Conservation (phyloP, 331 rosid species). For the Pyracantha coccinea region DNA sequence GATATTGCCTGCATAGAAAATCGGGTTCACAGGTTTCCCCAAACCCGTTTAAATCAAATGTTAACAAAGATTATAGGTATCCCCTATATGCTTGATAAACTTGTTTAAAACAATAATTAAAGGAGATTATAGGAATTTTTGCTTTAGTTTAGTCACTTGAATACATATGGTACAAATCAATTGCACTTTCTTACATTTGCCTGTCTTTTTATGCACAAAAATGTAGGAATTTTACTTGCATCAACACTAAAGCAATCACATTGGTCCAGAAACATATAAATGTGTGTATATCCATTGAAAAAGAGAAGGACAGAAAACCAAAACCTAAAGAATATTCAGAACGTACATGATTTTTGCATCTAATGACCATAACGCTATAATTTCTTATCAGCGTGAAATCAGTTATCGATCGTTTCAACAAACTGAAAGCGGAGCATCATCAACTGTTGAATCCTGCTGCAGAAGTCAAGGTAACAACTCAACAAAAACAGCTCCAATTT, state of each 20-base stretch:
- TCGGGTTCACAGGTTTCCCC: not conserved
- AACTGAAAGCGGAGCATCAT: constrained; percentile 42
- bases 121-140: too few relatives aligned
- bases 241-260: too few relatives aligned
- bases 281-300: too few relatives aligned
- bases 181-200: too few relatives aligned
- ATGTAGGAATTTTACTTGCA: too few relatives aligned
- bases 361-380: not conserved
- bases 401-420: constrained; percentile 48
- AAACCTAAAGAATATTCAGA: not conserved
- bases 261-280: too few relatives aligned
- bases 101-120: too few relatives aligned
- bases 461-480: constrained; percentile 49
- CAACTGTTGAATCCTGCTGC: constrained; percentile 49
- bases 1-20: not conserved
- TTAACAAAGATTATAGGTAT: not conserved
- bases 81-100: not conserved
- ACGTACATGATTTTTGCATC: not conserved
- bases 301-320: not conserved
- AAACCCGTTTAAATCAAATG: not conserved
- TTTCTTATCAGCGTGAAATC: constrained; percentile 44
- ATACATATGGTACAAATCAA: too few relatives aligned
- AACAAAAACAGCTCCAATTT: not conserved
- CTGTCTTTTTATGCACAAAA: too few relatives aligned
- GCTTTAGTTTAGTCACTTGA: too few relatives aligned